A percentile compares a stretch with the other conserved stretches of the same genome.
Evolutionary conservation across 1,284 basidiomycete genomes (phyloP).

Genomic region (Boletus holoroseus): DNA sequence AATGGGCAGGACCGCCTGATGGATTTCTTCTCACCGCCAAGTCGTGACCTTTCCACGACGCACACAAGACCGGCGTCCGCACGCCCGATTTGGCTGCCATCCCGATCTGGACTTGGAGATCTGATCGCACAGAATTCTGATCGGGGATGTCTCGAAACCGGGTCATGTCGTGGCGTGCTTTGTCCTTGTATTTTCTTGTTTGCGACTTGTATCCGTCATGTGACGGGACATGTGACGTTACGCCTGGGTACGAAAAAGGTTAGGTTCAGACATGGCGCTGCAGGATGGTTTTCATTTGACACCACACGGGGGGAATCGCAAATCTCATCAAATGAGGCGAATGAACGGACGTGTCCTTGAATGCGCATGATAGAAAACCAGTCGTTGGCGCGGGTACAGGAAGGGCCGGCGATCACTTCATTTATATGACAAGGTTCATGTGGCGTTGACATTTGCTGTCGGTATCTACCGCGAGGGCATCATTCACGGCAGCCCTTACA

Average conservation of each 20-base stretch:
- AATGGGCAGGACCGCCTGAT: slow-evolving; percentile 9
- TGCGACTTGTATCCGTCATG: slow-evolving; percentile 17
- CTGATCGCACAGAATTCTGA: slow-evolving; percentile 35
- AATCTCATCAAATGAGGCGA: slow-evolving; percentile 12
- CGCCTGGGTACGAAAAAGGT: slow-evolving; percentile 14
- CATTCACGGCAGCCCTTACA: slow-evolving; percentile 11
- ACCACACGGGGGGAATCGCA: slow-evolving; percentile 4
- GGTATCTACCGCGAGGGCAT: slow-evolving; percentile 10
- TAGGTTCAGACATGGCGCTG: slow-evolving; percentile 23
- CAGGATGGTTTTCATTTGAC: slow-evolving; percentile 21
- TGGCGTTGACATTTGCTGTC: slow-evolving; percentile 27
- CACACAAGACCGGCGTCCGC: slow-evolving; percentile 19
- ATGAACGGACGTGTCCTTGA: slow-evolving; percentile 2
- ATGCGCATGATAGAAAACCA: not conserved
- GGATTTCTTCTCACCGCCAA: slow-evolving; percentile 17
- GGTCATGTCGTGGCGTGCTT: slow-evolving; percentile 17
- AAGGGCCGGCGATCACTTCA: slow-evolving; percentile 20
- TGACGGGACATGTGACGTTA: slow-evolving; percentile 26
- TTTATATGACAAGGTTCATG: slow-evolving; percentile 28
- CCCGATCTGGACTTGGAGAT: slow-evolving; percentile 29
- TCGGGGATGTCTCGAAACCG: slow-evolving; percentile 26
- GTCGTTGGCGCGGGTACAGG: slow-evolving; percentile 9
- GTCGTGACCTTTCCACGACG: slow-evolving; percentile 13
- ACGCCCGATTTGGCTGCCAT: slow-evolving; percentile 11
- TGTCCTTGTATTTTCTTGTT: slow-evolving; percentile 19